A percentile compares a stretch with the other conserved stretches of the same genome.
Conservation (phyloP, 345 rosid species). For the Citrus glauca region DNA sequence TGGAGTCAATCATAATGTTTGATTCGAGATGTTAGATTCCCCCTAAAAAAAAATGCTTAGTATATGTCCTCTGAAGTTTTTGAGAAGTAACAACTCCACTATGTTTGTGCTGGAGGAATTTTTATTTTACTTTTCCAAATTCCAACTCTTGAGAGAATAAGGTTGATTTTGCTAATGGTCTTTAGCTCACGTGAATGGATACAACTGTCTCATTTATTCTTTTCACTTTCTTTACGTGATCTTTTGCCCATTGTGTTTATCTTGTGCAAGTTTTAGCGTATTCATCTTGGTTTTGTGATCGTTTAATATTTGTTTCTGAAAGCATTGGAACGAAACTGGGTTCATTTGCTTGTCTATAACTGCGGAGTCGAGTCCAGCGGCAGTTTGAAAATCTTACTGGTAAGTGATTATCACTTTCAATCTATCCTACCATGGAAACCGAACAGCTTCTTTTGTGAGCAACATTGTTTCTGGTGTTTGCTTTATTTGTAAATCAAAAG, state of each 20-base stretch:
- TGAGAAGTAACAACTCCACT: not conserved
- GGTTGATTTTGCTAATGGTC: not conserved
- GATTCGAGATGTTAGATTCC: slow-evolving; percentile 3
- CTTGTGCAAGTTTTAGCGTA: not conserved
- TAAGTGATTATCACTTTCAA: not conserved
- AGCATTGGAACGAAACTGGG: not conserved
- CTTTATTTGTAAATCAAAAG: too few relatives aligned
- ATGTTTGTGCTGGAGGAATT: not conserved
- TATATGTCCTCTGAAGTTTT: not conserved
- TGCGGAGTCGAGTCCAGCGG: not conserved
- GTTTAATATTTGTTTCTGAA: too few relatives aligned
- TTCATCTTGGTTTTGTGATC: not conserved
- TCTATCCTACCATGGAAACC: not conserved
- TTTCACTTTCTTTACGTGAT: not conserved
- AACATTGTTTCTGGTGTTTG: too few relatives aligned
- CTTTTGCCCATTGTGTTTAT: not conserved
- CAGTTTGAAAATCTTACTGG: too few relatives aligned
- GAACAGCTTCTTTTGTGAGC: too few relatives aligned
- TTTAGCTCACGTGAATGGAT: not conserved
- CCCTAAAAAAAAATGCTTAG: not conserved
- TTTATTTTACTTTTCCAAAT: not conserved
- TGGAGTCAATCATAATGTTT: not conserved
- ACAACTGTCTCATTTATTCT: not conserved
- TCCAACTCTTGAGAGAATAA: not conserved
- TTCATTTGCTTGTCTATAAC: not conserved